Evolutionary conservation across 306 rosid species (phyloP).

Genomic region (Corylus avellana): DNA sequence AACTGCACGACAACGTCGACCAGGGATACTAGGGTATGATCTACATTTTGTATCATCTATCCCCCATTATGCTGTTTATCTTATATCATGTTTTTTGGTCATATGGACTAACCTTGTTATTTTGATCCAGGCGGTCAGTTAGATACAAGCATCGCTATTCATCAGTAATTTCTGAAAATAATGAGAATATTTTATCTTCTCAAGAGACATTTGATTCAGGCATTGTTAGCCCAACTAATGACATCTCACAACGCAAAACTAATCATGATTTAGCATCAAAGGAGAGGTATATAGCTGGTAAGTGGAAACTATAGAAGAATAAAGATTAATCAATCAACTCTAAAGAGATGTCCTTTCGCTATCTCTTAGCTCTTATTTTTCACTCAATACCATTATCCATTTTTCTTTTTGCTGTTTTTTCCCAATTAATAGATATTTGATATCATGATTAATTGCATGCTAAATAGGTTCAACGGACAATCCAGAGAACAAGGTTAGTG

Average conservation of each 20-base stretch:
- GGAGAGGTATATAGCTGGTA: constrained; percentile 51
- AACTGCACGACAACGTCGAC: constrained; percentile 59
- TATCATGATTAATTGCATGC: constrained; percentile 11
- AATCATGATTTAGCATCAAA: constrained; percentile 24
- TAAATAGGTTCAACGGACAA: constrained; percentile 48
- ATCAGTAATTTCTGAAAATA: constrained; percentile 23
- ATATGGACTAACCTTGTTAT: constrained; percentile 24
- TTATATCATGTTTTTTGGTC: constrained; percentile 19
- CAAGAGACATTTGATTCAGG: constrained; percentile 50
- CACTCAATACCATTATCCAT: background rate
- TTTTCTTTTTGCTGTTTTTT: background rate
- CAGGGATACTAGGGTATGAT: constrained; percentile 58
- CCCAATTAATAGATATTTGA: constrained; percentile 13
- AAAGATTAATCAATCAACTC: background rate
- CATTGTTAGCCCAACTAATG: constrained; percentile 32
- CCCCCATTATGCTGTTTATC: constrained; percentile 8
- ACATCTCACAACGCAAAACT: constrained; percentile 30
- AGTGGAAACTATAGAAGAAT: constrained; percentile 12
- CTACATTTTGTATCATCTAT: constrained; percentile 18
- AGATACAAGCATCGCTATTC: constrained; percentile 65
- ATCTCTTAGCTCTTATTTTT: background rate
- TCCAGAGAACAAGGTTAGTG: constrained; percentile 35
- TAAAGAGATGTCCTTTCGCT: constrained; percentile 7
- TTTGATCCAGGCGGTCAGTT: constrained; percentile 49
- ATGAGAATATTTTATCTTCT: constrained; percentile 39